phyloP scores from a whole-genome alignment of 352 stramenopile genomes.

The Globisporangium recalcitrans region DNA sequence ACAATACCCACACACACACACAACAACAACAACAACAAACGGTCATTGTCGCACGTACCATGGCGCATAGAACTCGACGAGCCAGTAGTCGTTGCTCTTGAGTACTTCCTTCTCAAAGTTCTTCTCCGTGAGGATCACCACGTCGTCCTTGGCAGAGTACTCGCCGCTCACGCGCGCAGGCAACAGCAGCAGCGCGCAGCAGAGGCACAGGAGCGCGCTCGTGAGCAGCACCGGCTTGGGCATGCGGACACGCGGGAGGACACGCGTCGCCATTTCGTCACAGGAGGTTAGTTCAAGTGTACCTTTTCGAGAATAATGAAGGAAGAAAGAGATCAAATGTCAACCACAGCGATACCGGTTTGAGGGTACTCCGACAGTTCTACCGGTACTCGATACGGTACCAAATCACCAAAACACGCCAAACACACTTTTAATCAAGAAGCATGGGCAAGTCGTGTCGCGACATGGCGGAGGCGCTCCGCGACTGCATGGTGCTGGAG shows the following conservation, averaged over 20 bases:
- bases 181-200: constrained; percentile 1
- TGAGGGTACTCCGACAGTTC: too few species aligned
- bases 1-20: too few species aligned
- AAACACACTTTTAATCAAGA: background rate
- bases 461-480: constrained; percentile 76
- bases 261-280: background rate
- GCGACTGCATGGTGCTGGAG: constrained; percentile 73
- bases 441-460: constrained; percentile 80
- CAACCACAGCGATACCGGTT: too few species aligned
- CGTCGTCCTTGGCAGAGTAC: constrained; percentile 48
- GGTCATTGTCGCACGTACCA: too few species aligned
- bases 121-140: constrained; percentile 72
- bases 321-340: too few species aligned
- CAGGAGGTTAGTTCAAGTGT: background rate
- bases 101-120: constrained; percentile 84
- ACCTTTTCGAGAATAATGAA: background rate
- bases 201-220: constrained; percentile 1
- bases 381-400: too few species aligned
- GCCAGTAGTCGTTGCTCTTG: constrained; percentile 78
- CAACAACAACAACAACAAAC: background rate
- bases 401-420: too few species aligned
- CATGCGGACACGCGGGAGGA: background rate
- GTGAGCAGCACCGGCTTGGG: background rate
- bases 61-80: constrained; percentile 93
- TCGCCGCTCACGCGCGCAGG: constrained; percentile 13